Evolutionary conservation across 2,329 filamentous ascomycete genomes (phyloP), one percentile per base, ranked within the genome.

Genomic region (Ophiocordyceps camponoti-floridani): DNA sequence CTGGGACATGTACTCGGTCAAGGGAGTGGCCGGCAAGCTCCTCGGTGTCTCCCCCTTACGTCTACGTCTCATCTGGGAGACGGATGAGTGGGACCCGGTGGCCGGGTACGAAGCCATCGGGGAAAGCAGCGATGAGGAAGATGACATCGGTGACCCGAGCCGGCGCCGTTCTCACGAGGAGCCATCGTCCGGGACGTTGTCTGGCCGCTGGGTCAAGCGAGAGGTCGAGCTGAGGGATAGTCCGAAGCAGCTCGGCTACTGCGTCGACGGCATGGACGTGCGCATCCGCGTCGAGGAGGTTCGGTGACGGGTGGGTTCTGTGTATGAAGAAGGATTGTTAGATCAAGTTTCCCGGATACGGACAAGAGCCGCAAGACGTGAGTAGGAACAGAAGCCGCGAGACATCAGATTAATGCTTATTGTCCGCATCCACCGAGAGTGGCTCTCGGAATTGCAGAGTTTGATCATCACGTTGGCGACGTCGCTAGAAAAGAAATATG

Each of bases 31-130:
- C 0, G 82, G 79, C 0, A 79, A 74, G 50, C 58, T 81, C n/a
- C 85, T 93, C 54, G 67, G 63, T 1, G 52, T 83, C 11, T 62
- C 69, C 42, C 82, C 86, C 0, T 67, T 85, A 49, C 63, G 63
- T 40, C 64, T 89, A 48, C 71, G 69, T 38, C 60, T 96, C 43
- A 65, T 91, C 1, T 94, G 85, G 82, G 86, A 94, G 64, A 94
- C 87, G 9, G 84, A 85, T 18, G 88, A 95, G 60, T 85, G 82
- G 77, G 86, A 94, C 59, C 84, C 84, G 0, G 78, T 86, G 0
- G 72, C 72, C 9, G 70, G 73, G 48, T 74, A 77, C 51, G 70
- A 77, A 49, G 70, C 75, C 4, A 75, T 75, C 40, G 71, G 64
- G 45, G 68, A 67, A 41, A 69, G 66, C 51, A 72, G 69, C 41